A percentile compares a stretch with the other conserved stretches of the same genome.
Conservation (phyloP, 139 green algal species). For the Parachlorella kessleri region DNA sequence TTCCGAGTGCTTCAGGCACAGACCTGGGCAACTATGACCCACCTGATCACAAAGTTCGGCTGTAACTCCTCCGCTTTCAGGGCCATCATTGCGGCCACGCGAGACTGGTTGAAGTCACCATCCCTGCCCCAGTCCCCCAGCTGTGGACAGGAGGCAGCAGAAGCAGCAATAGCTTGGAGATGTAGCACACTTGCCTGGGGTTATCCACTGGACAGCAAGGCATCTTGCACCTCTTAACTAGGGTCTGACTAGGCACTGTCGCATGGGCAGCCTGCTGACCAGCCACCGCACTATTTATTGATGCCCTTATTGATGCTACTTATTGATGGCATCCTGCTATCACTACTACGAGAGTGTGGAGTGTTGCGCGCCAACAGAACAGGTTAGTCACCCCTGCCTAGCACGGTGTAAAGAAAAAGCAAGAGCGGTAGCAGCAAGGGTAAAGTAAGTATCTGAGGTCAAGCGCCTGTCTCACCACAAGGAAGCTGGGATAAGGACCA, state of each 20-base stretch:
- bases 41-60: conserved; percentile 24
- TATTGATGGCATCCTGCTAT: not conserved
- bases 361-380: not conserved
- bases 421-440: too few relatives aligned
- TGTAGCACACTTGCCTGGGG: conserved; percentile 8
- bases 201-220: not conserved
- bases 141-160: not conserved
- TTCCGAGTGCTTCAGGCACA: too few relatives aligned
- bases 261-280: not conserved
- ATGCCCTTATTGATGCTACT: not conserved
- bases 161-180: not conserved
- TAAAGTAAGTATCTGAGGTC: too few relatives aligned
- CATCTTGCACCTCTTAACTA: not conserved
- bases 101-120: conserved; percentile 25
- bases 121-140: conserved; percentile 30
- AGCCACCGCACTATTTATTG: not conserved
- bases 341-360: too few relatives aligned
- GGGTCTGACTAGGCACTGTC: not conserved
- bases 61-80: conserved; percentile 6
- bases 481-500: not conserved
- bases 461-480: not conserved
- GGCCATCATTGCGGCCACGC: conserved; percentile 27
- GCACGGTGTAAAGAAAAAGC: not conserved
- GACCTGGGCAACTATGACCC: too few relatives aligned
- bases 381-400: not conserved